Base-by-base conservation (phyloP, 176 grass and related monocot genomes). In the Rhynchospora pubera region DNA sequence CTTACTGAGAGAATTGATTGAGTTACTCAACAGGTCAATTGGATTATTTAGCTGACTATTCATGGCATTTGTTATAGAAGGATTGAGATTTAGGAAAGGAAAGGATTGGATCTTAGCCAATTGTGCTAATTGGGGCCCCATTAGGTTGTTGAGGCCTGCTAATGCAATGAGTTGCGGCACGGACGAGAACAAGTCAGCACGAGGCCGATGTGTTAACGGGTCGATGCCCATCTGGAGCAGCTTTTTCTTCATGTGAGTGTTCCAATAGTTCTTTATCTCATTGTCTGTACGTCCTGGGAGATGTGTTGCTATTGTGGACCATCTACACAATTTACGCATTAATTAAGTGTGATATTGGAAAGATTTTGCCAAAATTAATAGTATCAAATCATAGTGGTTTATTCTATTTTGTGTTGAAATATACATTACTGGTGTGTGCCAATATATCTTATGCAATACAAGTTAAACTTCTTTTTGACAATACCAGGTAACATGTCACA, bases 231-330 rank as follows among this genome's bases (percentile, higher is more conserved):
- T 81, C 21, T 56, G 77, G 65, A 88, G 59, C 16, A 85, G 58
- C 57, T 88, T 85, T 76, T 88, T 88, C 82, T 73, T 88, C 64
- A 88, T 16, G 52, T 85, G 76, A 58, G 77, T 82, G 83, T 88
- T 88, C 87, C 87, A 88, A 52, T 84, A 88, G 82, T 88, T 88
- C 64, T 88, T 88, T 80, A 88, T 85, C 65, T 88, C 82, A 26
- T 88, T 88, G 53, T 88, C 87, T 1, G 87, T 88, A 7, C 87
- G 82, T 22, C 87, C 87, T 10, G 87, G 87, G 26, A 88, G 82
- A 23, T 88, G 63, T 13, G 82, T 81, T 62, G 87, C 82, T 28
- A 88, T 88, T 22, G 76, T 43, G 39, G 87, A 85, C 87, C 87
- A 88, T 65, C 87, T 88, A 48, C 62, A 52, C 58, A 83, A 71